Base-by-base conservation (phyloP, 179 eudicot genomes). In the Beta corolliflora region DNA sequence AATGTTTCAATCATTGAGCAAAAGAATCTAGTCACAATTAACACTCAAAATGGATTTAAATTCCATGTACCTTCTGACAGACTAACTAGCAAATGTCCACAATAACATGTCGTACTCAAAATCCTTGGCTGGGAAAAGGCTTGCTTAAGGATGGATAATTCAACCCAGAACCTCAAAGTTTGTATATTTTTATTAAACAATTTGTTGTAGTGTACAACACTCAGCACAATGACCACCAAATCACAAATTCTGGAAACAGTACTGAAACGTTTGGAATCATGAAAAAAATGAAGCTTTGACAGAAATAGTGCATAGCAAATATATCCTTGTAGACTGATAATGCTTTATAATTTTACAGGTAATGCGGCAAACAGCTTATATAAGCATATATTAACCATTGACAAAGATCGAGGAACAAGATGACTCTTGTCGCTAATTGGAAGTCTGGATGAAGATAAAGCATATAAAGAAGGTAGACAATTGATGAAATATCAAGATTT, bases 1-100 rank as follows among this genome's bases (percentile, higher is more conserved):
- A 19, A 73, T 54, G 45, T 73, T 29, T 31, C 36, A 73, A 64
- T 52, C n/a, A 63, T 50, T 72, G 23, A 72, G 44, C 61, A 46
- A 25, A 14, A 61, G 10, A 31, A 12, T 67, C 41, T 36, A 36
- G 41, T 36, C 41, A 36, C 41, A 36, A 2, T 36, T 36, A 1
- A 44, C 25, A 25, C 10, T 14, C 44, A 14, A 79, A 55, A 48
- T 29, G 29, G 71, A 61, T 61, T 48, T 1, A 3, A 46, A 36
- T 45, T 23, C 5, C 9, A 48, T 19, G 5, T 60, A 60, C 23
- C 25, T 60, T 60, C 65, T 60, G 65, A n/a, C 65, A 60, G 12
- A n/a, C 65, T 23, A 60, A 60, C 25, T 60, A 60, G 6, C 65
- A n/a, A 48, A 55, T 55, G 46, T 60, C 65, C 44, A 31, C 71